Conservation (phyloP, 108 stramenopile genomes). For the Conticribra weissflogii region DNA sequence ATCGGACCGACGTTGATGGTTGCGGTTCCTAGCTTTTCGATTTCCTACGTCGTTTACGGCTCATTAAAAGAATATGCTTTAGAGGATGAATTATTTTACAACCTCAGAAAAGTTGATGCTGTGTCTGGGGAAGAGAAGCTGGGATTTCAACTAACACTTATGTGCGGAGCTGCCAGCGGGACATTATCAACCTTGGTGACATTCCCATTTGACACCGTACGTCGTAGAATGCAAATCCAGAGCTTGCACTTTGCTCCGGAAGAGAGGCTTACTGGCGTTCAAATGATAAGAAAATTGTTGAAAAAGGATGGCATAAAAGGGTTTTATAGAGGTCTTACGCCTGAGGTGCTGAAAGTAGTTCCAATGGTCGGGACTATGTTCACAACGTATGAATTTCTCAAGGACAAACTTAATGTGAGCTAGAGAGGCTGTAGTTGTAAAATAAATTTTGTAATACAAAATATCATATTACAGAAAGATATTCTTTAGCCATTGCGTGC, state of each 20-base stretch:
- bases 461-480: no score
- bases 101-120: constrained; percentile 81
- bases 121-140: constrained; percentile 79
- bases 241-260: constrained; percentile 71
- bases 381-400: constrained; percentile 85
- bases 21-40: constrained; percentile 90
- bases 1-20: constrained; percentile 83
- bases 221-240: constrained; percentile 93
- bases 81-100: constrained; percentile 90
- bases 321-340: constrained; percentile 90
- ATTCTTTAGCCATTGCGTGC: no score
- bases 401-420: constrained; percentile 69
- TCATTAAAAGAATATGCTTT: constrained; percentile 76
- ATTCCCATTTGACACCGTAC: constrained; percentile 91
- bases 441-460: no score
- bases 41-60: constrained; percentile 90
- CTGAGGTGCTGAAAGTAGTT: constrained; percentile 91
- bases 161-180: constrained; percentile 86
- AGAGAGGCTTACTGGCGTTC: constrained; percentile 58
- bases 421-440: background rate
- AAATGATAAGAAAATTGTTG: constrained; percentile 64
- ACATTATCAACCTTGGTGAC: constrained; percentile 77
- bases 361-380: constrained; percentile 97
- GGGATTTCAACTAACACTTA: constrained; percentile 72
- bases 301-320: constrained; percentile 76